Conservation (phyloP, 2,329 filamentous ascomycete species). For the Paecilomyces dactylethromorphus region DNA sequence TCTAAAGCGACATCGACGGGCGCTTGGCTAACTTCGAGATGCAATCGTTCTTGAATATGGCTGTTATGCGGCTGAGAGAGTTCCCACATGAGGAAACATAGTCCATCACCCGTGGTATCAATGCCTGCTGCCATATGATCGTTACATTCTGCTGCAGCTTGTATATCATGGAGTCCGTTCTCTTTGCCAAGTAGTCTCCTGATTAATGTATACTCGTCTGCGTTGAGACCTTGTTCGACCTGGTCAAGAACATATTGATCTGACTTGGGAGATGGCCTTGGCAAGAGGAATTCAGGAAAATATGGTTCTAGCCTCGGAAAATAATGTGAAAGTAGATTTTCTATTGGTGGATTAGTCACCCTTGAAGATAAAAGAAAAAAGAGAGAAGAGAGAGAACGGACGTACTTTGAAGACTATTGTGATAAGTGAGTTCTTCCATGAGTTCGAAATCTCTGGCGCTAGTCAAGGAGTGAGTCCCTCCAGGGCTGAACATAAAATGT, state of each 20-base stretch:
- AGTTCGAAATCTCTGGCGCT: conserved; percentile 53
- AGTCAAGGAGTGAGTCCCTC: conserved; percentile 56
- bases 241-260: conserved; percentile 54
- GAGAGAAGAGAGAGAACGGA: conserved; percentile 1
- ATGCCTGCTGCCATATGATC: conserved; percentile 68
- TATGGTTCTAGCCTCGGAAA: conserved; percentile 27
- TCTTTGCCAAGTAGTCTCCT: conserved; percentile 50
- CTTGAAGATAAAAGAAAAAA: background rate
- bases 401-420: conserved; percentile 61
- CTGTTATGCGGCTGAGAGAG: conserved; percentile 55
- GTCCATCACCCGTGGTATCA: conserved; percentile 63
- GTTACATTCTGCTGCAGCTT: conserved; percentile 61
- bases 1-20: conserved; percentile 28
- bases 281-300: conserved; percentile 45
- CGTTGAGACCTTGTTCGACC: conserved; percentile 35
- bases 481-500: conserved; percentile 62
- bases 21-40: conserved; percentile 45
- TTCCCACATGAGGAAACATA: conserved; percentile 67
- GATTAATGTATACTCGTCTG: conserved; percentile 52
- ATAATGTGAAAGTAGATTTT: background rate
- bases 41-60: conserved; percentile 46
- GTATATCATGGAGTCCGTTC: conserved; percentile 43
- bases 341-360: background rate
- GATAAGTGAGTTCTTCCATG: conserved; percentile 63
- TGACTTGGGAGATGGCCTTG: conserved; percentile 53